Evolutionary conservation across 352 stramenopile genomes (phyloP), one percentile per base, ranked within the genome.

Genomic region (Albugo laibachii): DNA sequence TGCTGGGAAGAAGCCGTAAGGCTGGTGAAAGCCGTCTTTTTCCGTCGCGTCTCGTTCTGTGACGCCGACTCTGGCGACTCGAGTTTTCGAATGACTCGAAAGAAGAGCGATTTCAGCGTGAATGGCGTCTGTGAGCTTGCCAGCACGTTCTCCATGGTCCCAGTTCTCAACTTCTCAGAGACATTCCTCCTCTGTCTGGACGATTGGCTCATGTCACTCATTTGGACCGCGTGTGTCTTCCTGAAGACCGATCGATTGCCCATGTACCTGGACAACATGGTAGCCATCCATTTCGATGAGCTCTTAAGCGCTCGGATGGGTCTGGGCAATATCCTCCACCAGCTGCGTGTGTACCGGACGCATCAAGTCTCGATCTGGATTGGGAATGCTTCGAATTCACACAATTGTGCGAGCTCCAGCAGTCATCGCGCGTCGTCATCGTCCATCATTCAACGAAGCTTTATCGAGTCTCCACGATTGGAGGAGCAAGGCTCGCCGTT

Each of bases 91-190:
- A 31, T 31, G 24, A 31, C 24, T 3, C 24, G 8, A 8, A 31
- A 31, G 8, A 31, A 31, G 24, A 31, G 24, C 24, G 8, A 31
- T 31, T 31, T 31, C 24, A 31, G 24, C 24, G 24, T 31, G 3
- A 31, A 31, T 31, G 8, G 8, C 24, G 24, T 31, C 24, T 31
- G 24, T 31, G 24, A 31, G 24, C 24, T 31, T 3, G 24, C 24
- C 3, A 31, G 24, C 11, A 62, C 58, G 12, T 88, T 80, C 45
- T 83, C 62, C 19, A 57, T 88, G 36, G 70, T 88, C 10, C 75
- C 75, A 13, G 82, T 88, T 27, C 44, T 88, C 16, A 88, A 88
- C 49, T 88, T 88, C 48, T 75, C 66, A n/a, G 70, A 83, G 51
- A 58, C 65, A 11, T 78, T 84, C 38, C 84, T 85, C 16, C 43